phyloP scores from a whole-genome alignment of 176 grass and related monocot genomes.

The Triticum dicoccoides region DNA sequence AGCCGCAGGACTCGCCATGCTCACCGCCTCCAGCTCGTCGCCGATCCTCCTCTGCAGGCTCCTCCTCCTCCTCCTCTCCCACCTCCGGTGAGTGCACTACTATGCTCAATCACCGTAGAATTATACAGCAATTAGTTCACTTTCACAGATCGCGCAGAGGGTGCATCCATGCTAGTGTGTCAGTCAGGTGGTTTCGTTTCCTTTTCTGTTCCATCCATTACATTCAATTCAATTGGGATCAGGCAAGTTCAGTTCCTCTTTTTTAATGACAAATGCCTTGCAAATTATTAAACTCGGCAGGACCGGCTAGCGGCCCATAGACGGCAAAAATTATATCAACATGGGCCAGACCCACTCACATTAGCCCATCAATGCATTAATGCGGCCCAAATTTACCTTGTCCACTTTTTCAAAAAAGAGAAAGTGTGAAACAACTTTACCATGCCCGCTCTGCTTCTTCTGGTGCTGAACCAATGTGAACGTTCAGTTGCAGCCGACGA shows the following conservation, averaged over 20 bases:
- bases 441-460: neutral
- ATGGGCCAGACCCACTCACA: neutral
- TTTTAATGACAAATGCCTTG: too few species aligned
- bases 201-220: neutral
- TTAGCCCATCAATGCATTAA: neutral
- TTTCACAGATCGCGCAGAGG: neutral
- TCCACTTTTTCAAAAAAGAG: too few species aligned
- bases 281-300: neutral
- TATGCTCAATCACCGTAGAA: neutral
- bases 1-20: neutral
- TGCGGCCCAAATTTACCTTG: neutral
- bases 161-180: too few species aligned
- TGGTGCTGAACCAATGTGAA: neutral
- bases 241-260: neutral
- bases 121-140: neutral
- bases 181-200: neutral
- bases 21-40: neutral
- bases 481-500: slow-evolving; percentile 9
- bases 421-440: too few species aligned
- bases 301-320: neutral
- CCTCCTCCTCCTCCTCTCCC: neutral
- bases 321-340: neutral
- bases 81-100: neutral
- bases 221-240: too few species aligned
- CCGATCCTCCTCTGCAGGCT: neutral